phyloP scores from a whole-genome alignment of 2,329 filamentous ascomycete genomes.

The Epichloe amarillans region DNA sequence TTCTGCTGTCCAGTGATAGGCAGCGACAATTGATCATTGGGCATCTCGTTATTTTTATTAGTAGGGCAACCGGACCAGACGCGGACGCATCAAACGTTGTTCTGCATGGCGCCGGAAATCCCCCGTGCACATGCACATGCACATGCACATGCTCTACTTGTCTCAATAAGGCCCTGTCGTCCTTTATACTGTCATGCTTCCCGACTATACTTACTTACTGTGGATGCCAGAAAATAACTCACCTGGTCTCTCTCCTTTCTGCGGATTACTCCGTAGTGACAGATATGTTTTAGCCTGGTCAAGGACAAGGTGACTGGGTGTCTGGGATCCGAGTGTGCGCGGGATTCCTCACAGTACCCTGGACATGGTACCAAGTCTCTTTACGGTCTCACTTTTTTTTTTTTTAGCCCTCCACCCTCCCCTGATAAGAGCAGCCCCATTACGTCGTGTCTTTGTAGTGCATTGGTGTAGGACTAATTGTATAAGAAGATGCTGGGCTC shows the following conservation, averaged over 20 bases:
- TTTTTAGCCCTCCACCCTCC: background rate
- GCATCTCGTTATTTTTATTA: background rate
- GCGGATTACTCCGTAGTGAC: background rate
- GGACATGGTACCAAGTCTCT: background rate
- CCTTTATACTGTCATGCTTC: background rate
- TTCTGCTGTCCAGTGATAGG: background rate
- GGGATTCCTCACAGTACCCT: background rate
- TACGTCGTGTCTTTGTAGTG: background rate
- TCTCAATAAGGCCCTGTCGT: background rate
- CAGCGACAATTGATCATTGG: background rate
- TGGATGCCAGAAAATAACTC: slow-evolving; percentile 2
- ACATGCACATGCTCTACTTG: background rate
- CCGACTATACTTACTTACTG: background rate
- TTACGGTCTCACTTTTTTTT: background rate
- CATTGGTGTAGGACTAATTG: background rate
- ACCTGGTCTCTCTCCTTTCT: background rate
- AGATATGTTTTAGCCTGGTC: background rate
- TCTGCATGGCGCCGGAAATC: background rate
- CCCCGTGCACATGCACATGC: background rate
- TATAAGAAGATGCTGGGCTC: slow-evolving; percentile 2
- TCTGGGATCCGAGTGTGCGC: background rate
- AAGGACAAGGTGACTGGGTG: background rate
- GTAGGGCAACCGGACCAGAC: no score
- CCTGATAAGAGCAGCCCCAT: background rate
- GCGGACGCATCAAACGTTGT: background rate